Evolutionary conservation across 164 flowering plant species (phyloP).

Genomic region (Dillenia turbinata): DNA sequence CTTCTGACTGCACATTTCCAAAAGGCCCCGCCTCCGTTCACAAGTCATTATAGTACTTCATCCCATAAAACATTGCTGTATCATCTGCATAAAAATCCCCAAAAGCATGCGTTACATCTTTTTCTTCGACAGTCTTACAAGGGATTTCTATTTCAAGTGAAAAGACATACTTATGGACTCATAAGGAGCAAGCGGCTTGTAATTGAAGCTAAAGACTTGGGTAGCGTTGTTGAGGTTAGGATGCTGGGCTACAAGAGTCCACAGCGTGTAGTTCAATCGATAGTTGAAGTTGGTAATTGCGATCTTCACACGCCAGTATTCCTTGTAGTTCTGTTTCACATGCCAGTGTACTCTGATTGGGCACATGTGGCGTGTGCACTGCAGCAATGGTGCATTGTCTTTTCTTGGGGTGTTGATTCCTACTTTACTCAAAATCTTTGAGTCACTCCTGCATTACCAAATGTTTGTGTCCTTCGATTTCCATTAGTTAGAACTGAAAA

Average conservation of each 20-base stretch:
- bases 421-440: too few relatives aligned
- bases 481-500: too few relatives aligned
- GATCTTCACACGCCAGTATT: slow-evolving; percentile 73
- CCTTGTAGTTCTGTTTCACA: slow-evolving; percentile 61
- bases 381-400: slow-evolving; percentile 46
- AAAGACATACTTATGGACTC: slow-evolving; percentile 50
- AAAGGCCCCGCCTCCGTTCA: slow-evolving; percentile 53
- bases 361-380: slow-evolving; percentile 78
- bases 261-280: slow-evolving; percentile 63
- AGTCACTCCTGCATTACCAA: too few relatives aligned
- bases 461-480: background rate
- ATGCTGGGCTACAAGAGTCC: slow-evolving; percentile 75
- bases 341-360: slow-evolving; percentile 81
- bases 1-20: slow-evolving; percentile 61
- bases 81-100: slow-evolving; percentile 33
- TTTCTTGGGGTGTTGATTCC: slow-evolving; percentile 5
- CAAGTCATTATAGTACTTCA: slow-evolving; percentile 52
- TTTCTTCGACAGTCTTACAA: too few relatives aligned
- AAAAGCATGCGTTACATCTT: too few relatives aligned
- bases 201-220: slow-evolving; percentile 64
- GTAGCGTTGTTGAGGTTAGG: slow-evolving; percentile 80
- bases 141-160: background rate
- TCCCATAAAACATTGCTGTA: slow-evolving; percentile 57
- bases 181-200: slow-evolving; percentile 60
- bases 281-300: slow-evolving; percentile 72